Base-by-base conservation (phyloP, 1,284 basidiomycete genomes). In the Mycosarcoma mackinlayi region DNA sequence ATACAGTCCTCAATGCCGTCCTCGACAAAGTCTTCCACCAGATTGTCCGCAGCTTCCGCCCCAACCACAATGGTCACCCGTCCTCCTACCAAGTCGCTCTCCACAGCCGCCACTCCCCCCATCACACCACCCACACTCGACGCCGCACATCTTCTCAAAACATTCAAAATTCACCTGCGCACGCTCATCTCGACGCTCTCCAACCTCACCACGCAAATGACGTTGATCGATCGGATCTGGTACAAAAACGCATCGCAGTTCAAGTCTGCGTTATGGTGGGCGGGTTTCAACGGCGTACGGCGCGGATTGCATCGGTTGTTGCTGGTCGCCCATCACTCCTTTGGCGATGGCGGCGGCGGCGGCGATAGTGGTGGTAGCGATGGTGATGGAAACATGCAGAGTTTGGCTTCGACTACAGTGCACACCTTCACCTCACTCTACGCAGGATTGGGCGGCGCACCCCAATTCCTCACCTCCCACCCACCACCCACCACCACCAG, bases 241-340 rank as follows among this genome's bases (percentile, higher is more conserved):
- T 72, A 72, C 47, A 72, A 72, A 35, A 66, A 66, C 34, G 25
- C 27, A 3, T 45, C 42, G n/a, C 69, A 72, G 47, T 68, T 72
- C 41, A 14, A 44, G 1, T 21, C 23, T 3, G 60, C 69, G 2
- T 11, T 50, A 0, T 72, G 69, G 69, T 72, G 55, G 56, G 11
- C 0, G 3, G 16, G 19, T 7, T 50, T 51, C 25, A 24, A 62
- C n/a, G 38, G 25, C 1, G 40, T 57, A 4, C 52, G 69, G 10
- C 34, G 67, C 1, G 14, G 18, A 4, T 6, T 55, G 7, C 14
- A 9, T 2, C 14, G 33, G 6, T n/a, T n/a, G 18, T 10, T 33
- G 9, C 25, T 28, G n/a, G n/a, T n/a, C n/a, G n/a, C n/a, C n/a
- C n/a, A n/a, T 3, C 5, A 13, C 16, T 16, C 13, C 6, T 18